Base-by-base conservation (phyloP, 75 land plant species). In the Azolla pinnata region DNA sequence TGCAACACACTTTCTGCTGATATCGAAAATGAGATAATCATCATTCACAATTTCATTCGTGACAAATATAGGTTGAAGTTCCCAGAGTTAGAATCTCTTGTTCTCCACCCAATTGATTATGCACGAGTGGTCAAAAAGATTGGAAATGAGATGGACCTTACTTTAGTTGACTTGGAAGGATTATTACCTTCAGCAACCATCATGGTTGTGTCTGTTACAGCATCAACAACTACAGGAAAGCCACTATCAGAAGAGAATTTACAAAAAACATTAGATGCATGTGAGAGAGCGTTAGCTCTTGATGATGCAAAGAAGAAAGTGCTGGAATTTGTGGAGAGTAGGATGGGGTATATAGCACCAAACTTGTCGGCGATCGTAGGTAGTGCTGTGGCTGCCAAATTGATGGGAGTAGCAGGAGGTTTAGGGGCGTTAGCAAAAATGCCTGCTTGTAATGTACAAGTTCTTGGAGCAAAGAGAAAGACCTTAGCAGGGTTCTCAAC, bases 371-470 rank as follows among this genome's bases (percentile, higher is more conserved):
- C 96, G 21, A 84, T 89, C 50, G 96, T 86, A 58, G 99, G 99
- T 0, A 85, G 85, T 72, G 87, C 83, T 42, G 96, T 89, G 55
- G 99, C 99, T 45, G 87, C 96, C 1, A 95, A 95, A 66, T 75
- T 95, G 54, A 89, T 93, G 98, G 98, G 98, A 5, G 83, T 86
- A 28, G 98, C 98, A 47, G 98, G 98, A 52, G 96, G 99, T 51
- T 73, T 95, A 1, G 59, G 67, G 1, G 63, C 90, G 10, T 75
- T 95, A 57, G 79, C 99, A 0, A 89, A 86, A 66, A 95, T 95
- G 87, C 98, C 98, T 53, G 86, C 95, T 56, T 88, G 95, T 58
- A 88, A 85, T 66, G 92, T 87, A 21, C 92, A 84, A 69, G 79
- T 84, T 59, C 69, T 87, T 46, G 92, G 92, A 23, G 83, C 83